Evolutionary conservation across 192 early-diverging fungal species (phyloP).

Genomic region (Coemansia sp.): DNA sequence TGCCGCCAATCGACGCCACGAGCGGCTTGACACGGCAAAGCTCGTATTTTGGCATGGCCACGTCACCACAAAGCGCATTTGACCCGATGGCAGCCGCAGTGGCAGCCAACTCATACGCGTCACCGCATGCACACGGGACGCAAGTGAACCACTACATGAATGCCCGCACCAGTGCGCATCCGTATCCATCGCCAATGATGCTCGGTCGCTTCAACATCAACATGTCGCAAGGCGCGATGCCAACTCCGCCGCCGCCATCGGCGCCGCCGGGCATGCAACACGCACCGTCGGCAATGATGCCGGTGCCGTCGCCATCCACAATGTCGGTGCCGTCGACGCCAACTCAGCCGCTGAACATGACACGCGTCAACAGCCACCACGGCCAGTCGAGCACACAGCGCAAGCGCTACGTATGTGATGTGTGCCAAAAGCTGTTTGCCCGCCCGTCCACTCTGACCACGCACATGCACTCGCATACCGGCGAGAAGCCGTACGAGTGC

Average conservation of each 20-base stretch:
- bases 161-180: conserved; percentile 7
- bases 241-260: conserved; percentile 20
- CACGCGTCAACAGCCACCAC: conserved; percentile 32
- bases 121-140: conserved; percentile 19
- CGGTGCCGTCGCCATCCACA: conserved; percentile 8
- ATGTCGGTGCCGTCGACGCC: conserved; percentile 37
- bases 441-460: conserved; percentile 52
- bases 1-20: conserved; percentile 40
- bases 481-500: conserved; percentile 59
- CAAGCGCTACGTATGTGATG: conserved; percentile 53
- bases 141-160: conserved; percentile 15
- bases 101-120: conserved; percentile 30
- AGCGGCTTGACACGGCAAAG: conserved; percentile 26
- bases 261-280: conserved; percentile 14
- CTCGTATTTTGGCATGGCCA: conserved; percentile 47
- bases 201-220: conserved; percentile 39
- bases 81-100: conserved; percentile 40
- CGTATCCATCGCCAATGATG: conserved; percentile 47
- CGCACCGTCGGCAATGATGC: conserved; percentile 6
- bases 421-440: conserved; percentile 56
- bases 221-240: conserved; percentile 19
- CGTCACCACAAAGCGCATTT: conserved; percentile 24
- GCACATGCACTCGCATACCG: conserved; percentile 56
- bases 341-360: conserved; percentile 23
- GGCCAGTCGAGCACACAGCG: conserved; percentile 48